Conservation (phyloP, 345 rosid species). For the Pelargonium nanum region DNA sequence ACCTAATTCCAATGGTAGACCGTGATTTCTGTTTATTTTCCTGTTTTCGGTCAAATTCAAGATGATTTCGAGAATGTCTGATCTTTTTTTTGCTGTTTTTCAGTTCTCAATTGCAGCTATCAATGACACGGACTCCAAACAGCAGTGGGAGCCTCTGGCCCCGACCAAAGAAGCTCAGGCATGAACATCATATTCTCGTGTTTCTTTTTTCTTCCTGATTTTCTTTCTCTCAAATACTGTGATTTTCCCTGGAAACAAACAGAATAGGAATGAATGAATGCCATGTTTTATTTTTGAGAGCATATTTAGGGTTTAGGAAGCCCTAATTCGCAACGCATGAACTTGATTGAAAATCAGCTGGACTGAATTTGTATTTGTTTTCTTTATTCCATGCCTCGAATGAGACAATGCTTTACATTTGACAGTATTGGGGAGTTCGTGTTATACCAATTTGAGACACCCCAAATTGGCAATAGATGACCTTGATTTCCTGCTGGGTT, state of each 20-base stretch:
- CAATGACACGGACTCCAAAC: slow-evolving; percentile 68
- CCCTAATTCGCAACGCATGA: background rate
- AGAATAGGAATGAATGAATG: background rate
- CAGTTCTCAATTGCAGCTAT: slow-evolving; percentile 96
- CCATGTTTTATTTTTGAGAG: background rate
- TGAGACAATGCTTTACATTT: too few species aligned
- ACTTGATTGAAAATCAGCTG: background rate
- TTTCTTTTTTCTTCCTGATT: background rate
- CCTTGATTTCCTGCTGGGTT: too few species aligned
- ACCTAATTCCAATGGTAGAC: background rate
- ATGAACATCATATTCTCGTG: slow-evolving; percentile 4
- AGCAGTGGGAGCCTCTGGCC: slow-evolving; percentile 96
- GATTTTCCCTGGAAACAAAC: background rate
- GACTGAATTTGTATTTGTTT: background rate
- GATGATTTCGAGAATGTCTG: background rate
- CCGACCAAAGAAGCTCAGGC: slow-evolving; percentile 99
- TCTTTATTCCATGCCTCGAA: too few species aligned
- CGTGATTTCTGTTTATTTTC: background rate
- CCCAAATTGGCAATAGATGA: background rate
- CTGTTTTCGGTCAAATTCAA: background rate
- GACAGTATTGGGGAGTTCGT: background rate
- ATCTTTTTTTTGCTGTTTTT: slow-evolving; percentile 4
- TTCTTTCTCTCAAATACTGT: too few species aligned
- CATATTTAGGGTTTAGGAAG: background rate
- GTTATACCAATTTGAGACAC: background rate